Evolutionary conservation across 441 rosid genomes (phyloP).

Genomic region (Arabidopsis lyrata): DNA sequence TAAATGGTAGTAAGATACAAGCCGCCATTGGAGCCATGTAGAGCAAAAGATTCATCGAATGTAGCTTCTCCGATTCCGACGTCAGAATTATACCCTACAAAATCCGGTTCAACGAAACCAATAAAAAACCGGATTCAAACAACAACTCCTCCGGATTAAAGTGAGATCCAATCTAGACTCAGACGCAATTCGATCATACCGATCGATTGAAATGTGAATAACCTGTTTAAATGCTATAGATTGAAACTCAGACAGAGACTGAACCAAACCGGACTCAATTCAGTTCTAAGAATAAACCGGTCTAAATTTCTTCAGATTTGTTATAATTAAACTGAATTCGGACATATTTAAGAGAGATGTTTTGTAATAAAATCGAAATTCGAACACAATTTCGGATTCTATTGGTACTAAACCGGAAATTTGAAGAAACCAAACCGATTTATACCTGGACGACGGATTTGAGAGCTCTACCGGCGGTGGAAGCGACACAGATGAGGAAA

Average conservation of each 20-base stretch:
- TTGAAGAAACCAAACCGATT: conserved; percentile 6
- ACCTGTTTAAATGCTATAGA: neutral
- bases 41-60: conserved; percentile 89
- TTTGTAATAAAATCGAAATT: conserved; percentile 15
- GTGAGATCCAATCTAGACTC: conserved; percentile 1
- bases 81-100: conserved; percentile 76
- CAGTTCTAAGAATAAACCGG: neutral
- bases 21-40: conserved; percentile 99
- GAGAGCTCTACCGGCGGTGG: conserved; percentile 96
- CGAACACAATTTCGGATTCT: neutral
- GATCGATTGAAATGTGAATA: neutral
- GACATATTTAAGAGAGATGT: neutral
- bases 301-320: neutral
- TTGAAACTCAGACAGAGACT: neutral
- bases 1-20: conserved; percentile 78
- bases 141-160: neutral
- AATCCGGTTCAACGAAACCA: neutral
- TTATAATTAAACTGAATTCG: neutral
- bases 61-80: conserved; percentile 91
- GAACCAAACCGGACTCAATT: conserved; percentile 3
- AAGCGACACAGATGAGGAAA: conserved; percentile 86
- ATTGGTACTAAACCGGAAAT: neutral
- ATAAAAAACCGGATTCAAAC: neutral
- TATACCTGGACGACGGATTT: conserved; percentile 80
- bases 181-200: neutral